These are phyloP conservation scores for Fraxinus cuspidata DNA, from an alignment of 257 asterid species.

Conservation along the genomic window DNA sequence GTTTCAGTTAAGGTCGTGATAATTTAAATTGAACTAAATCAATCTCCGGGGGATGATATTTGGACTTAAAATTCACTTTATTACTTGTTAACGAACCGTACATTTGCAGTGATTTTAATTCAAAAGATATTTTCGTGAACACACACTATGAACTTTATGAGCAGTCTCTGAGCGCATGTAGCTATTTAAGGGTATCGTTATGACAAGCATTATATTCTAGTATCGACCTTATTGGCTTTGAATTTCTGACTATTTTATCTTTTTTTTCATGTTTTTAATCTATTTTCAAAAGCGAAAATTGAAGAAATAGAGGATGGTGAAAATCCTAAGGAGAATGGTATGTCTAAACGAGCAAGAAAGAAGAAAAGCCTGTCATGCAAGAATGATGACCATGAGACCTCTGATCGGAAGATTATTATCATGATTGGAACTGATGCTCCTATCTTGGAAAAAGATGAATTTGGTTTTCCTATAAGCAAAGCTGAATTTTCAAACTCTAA, in stretches of 20 bases:
- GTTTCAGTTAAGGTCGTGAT: no score
- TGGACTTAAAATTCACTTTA: no score
- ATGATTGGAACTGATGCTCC: slow-evolving; percentile 43
- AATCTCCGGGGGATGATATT: no score
- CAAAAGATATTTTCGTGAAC: no score
- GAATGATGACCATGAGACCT: slow-evolving; percentile 38
- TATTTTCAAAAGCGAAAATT: slow-evolving; percentile 59
- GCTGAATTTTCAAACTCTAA: slow-evolving; percentile 31
- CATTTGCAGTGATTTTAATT: no score
- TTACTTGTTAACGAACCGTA: no score
- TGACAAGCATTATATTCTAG: neutral
- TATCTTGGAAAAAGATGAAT: slow-evolving; percentile 80
- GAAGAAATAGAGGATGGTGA: slow-evolving; percentile 83
- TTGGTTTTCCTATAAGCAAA: slow-evolving; percentile 71
- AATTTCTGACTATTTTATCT: neutral
- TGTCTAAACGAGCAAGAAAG: slow-evolving; percentile 50
- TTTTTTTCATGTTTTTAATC: neutral
- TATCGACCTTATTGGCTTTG: neutral
- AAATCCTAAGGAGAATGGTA: slow-evolving; percentile 45
- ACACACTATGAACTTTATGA: slow-evolving; percentile 3
- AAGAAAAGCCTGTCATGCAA: slow-evolving; percentile 44
- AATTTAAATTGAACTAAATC: no score
- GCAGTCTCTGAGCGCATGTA: neutral
- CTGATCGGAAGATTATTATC: slow-evolving; percentile 49
- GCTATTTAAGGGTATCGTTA: neutral